These are phyloP conservation scores for Pseudocercospora macadamiae DNA, from an alignment of 2,329 filamentous ascomycete species.

Conservation along the genomic window DNA sequence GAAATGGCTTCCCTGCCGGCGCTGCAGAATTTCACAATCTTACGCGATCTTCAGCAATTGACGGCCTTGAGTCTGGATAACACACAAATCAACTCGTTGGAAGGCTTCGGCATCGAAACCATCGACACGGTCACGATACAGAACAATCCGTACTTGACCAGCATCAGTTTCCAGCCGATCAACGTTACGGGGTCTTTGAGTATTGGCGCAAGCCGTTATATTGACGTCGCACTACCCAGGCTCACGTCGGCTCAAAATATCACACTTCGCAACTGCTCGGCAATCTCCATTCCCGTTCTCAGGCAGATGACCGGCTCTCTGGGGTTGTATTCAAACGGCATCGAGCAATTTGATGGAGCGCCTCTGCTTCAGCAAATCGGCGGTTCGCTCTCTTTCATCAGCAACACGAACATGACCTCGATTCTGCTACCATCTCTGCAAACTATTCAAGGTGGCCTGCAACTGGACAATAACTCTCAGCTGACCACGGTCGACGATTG, in stretches of 20 bases:
- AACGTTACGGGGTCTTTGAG: neutral
- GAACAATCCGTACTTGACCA: conserved; percentile 2
- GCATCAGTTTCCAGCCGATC: neutral
- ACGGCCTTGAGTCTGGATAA: neutral
- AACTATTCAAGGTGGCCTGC: neutral
- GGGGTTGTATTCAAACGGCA: neutral
- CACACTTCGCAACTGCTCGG: neutral
- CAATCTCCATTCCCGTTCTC: neutral
- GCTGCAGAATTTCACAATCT: neutral
- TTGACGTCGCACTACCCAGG: neutral
- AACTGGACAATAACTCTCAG: neutral
- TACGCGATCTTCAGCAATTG: neutral
- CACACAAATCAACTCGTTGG: neutral
- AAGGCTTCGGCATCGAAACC: conserved; percentile 2
- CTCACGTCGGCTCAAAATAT: neutral
- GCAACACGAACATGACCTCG: neutral
- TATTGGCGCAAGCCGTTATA: neutral
- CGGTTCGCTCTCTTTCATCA: neutral
- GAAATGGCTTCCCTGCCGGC: neutral
- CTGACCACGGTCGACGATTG: neutral
- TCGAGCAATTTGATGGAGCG: neutral
- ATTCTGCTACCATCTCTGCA: neutral
- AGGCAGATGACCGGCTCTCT: neutral
- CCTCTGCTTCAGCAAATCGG: neutral
- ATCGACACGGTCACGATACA: neutral